Evolutionary conservation across 345 rosid species (phyloP), one percentile per base, ranked within the genome.

Genomic region (Iberis pinnata): DNA sequence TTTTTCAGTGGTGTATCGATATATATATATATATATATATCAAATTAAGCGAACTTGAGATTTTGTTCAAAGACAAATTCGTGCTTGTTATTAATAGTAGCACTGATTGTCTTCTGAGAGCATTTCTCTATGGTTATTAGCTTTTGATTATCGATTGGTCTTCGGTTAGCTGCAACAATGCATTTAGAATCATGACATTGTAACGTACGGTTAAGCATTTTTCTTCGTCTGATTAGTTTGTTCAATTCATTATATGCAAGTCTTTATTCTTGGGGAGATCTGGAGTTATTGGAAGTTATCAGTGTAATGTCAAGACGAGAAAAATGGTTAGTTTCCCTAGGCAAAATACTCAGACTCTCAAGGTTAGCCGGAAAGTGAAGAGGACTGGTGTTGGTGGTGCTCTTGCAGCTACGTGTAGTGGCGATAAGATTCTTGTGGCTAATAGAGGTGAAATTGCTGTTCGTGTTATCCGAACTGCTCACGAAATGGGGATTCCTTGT

Each of bases 381-480:
- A 76, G 68, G 17, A 72, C 33, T 25, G 80, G 76, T 49, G 77
- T 18, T 55, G 77, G 72, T 20, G 89, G 82, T 46, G 82, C 89
- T 41, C 80, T 84, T 13, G 74, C 43, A 32, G 92, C 53, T 58
- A 74, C 71, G 17, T 82, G 96, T 37, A 73, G 73, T 7, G 76
- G 81, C 0, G 93, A 92, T 40, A 92, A 92, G 33, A 92, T 92
- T 42, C 81, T 92, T 27, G 84, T 92, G 42, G 98, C 98, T 20
- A 92, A 92, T 42, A 69, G 98, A 74, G 96, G 96, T 58, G 98
- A 92, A 71, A 92, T 92, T 5, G 96, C 98, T 15, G 98, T 92
- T 25, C 87, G 98, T 18, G 80, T 92, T 10, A 88, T 92, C 64
- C 75, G 98, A 43, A 84, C 96, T 18, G 98, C 98, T 9, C 98